Percentiles rank a stretch among this genome's conserved stretches.
phyloP scores from a whole-genome alignment of 805 yeast species.

The Metschnikowia lunata region DNA sequence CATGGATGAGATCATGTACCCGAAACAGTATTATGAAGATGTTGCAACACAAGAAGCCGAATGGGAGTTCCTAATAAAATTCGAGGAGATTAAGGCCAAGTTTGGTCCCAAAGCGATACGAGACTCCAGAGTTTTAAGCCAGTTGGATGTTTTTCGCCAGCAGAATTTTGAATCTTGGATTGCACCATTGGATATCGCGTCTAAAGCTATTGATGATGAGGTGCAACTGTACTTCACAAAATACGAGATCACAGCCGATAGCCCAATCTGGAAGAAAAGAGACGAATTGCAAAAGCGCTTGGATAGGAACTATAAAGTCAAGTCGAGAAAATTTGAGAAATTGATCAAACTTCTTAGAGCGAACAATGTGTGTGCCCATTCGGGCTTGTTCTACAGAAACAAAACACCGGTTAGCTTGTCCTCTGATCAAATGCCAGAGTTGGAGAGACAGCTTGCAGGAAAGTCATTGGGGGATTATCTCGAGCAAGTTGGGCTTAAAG shows the following conservation, averaged over 20 bases:
- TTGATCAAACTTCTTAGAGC: conserved; percentile 15
- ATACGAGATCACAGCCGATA: conserved; percentile 11
- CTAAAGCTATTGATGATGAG: conserved; percentile 12
- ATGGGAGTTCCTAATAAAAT: conserved; percentile 31
- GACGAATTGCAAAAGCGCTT: conserved; percentile 13
- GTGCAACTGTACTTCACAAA: conserved; percentile 12
- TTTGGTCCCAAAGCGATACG: conserved; percentile 2
- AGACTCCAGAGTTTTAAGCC: conserved; percentile 8
- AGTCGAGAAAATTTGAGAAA: conserved; percentile 10
- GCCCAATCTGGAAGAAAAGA: conserved; percentile 12
- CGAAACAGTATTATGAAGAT: conserved; percentile 24
- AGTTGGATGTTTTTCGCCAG: conserved; percentile 2
- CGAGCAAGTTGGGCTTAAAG: conserved; percentile 18
- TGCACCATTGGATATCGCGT: conserved; percentile 10
- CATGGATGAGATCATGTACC: conserved; percentile 25
- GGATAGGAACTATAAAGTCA: conserved; percentile 15
- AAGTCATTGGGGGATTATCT: conserved; percentile 32
- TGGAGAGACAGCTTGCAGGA: conserved; percentile 26
- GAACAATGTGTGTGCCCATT: conserved; percentile 29
- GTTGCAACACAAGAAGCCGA: conserved; percentile 28
- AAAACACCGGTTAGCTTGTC: conserved; percentile 9
- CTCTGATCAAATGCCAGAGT: conserved; percentile 15
- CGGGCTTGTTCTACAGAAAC: conserved; percentile 24
- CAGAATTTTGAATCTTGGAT: conserved; percentile 14
- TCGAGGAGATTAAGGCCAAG: conserved; percentile 7